phyloP scores from a whole-genome alignment of 164 flowering plant species.

The Liquidambar formosana region DNA sequence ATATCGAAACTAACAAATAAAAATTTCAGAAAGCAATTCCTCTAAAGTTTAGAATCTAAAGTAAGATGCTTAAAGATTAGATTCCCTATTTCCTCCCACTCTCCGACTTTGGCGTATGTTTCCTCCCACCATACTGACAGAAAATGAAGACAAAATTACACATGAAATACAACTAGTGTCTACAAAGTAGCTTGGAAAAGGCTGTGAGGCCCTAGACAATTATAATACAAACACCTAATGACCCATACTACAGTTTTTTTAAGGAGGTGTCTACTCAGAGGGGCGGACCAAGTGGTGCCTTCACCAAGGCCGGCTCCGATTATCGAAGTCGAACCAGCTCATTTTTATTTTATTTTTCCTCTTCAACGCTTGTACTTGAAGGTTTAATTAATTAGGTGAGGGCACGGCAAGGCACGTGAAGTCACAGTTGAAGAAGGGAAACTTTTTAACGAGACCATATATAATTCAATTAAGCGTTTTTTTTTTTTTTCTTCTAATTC shows the following conservation, averaged over 20 bases:
- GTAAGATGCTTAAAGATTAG: neutral
- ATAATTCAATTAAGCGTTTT: neutral
- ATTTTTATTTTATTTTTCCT: neutral
- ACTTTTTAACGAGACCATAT: neutral
- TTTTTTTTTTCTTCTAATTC: neutral
- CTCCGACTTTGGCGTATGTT: neutral
- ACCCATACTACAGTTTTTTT: neutral
- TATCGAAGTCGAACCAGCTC: slow-evolving; percentile 7
- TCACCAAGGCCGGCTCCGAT: slow-evolving; percentile 15
- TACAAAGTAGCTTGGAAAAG: neutral
- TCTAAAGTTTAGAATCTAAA: too few relatives aligned
- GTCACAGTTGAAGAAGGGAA: neutral
- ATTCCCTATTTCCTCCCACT: neutral
- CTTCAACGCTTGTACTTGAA: neutral
- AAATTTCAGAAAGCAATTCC: too few relatives aligned
- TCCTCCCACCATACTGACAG: slow-evolving; percentile 3
- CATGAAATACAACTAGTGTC: neutral
- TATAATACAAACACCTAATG: neutral
- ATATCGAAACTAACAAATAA: too few relatives aligned
- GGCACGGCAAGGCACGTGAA: neutral
- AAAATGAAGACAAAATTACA: slow-evolving; percentile 16
- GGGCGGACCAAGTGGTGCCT: neutral
- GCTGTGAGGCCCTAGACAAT: too few relatives aligned
- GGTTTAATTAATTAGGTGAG: neutral
- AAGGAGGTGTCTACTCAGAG: neutral